Percentiles rank a stretch among this genome's conserved stretches.
Conservation (phyloP, 768 basidiomycete species). For the Chalciporus sphaerocephalus region DNA sequence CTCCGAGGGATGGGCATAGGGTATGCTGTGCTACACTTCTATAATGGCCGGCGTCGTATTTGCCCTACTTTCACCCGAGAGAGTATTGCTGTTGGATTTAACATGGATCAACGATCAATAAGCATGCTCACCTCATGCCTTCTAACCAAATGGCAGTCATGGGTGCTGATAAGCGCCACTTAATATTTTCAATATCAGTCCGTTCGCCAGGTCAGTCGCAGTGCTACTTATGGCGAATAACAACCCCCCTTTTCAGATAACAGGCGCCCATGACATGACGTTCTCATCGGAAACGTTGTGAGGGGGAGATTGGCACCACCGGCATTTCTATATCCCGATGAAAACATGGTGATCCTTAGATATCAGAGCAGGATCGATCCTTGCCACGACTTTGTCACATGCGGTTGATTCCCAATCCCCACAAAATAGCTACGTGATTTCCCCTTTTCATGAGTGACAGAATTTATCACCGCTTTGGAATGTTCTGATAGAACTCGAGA, state of each 20-base stretch:
- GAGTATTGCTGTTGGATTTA: not conserved
- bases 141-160: no score
- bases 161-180: not conserved
- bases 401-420: not conserved
- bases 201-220: no score
- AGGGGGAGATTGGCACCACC: not conserved
- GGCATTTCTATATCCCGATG: not conserved
- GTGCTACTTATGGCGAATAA: not conserved
- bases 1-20: not conserved
- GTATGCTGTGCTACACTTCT: no score
- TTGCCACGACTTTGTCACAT: not conserved
- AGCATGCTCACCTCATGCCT: not conserved
- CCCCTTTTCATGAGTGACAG: not conserved
- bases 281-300: not conserved
- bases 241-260: not conserved
- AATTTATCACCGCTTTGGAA: not conserved
- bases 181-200: no score
- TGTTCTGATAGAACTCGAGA: not conserved
- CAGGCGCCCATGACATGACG: not conserved
- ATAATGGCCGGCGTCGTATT: not conserved
- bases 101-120: not conserved
- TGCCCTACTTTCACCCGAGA: not conserved
- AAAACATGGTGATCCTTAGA: not conserved
- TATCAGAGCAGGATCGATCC: not conserved
- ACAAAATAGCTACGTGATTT: not conserved